These are phyloP conservation scores for Jimgerdemannia lactiflua DNA, from an alignment of 192 early-diverging fungal genomes.

Conservation along the genomic window DNA sequence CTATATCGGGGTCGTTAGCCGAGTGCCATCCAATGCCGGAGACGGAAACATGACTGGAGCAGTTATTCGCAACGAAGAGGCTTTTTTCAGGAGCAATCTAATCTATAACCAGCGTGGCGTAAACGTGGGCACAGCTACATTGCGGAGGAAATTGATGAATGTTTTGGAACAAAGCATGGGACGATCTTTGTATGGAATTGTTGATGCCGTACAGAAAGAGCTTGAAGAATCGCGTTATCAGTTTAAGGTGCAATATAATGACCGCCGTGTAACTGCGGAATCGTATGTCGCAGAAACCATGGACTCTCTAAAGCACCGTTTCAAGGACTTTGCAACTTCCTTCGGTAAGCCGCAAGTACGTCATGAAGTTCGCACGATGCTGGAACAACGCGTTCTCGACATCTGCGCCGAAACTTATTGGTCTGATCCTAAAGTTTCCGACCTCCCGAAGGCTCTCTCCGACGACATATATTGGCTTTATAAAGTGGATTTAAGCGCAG, in stretches of 20 bases:
- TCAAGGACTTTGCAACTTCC: slow-evolving; percentile 88
- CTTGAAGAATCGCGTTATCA: slow-evolving; percentile 95
- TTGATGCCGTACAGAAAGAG: slow-evolving; percentile 92
- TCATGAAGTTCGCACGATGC: slow-evolving; percentile 86
- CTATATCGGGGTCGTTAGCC: slow-evolving; percentile 96
- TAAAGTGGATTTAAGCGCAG: slow-evolving; percentile 78
- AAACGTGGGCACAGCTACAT: slow-evolving; percentile 80
- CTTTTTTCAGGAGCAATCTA: slow-evolving; percentile 49
- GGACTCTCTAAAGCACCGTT: slow-evolving; percentile 89
- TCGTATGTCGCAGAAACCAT: slow-evolving; percentile 95
- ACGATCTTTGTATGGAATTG: slow-evolving; percentile 72
- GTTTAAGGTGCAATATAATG: slow-evolving; percentile 99
- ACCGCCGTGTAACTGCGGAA: slow-evolving; percentile 91
- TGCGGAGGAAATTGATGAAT: slow-evolving; percentile 85
- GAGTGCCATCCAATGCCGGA: slow-evolving; percentile 40
- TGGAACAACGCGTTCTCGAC: slow-evolving; percentile 87
- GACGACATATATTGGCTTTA: slow-evolving; percentile 80
- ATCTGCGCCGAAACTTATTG: slow-evolving; percentile 93
- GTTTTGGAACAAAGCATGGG: slow-evolving; percentile 94
- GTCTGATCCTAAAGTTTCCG: slow-evolving; percentile 69
- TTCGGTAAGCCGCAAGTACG: slow-evolving; percentile 96
- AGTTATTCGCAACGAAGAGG: slow-evolving; percentile 51
- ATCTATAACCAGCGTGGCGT: slow-evolving; percentile 63
- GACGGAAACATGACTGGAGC: slow-evolving; percentile 48
- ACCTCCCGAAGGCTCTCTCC: slow-evolving; percentile 58